Evolutionary conservation across 2,329 filamentous ascomycete genomes (phyloP).

Genomic region (Epichloe sibirici): DNA sequence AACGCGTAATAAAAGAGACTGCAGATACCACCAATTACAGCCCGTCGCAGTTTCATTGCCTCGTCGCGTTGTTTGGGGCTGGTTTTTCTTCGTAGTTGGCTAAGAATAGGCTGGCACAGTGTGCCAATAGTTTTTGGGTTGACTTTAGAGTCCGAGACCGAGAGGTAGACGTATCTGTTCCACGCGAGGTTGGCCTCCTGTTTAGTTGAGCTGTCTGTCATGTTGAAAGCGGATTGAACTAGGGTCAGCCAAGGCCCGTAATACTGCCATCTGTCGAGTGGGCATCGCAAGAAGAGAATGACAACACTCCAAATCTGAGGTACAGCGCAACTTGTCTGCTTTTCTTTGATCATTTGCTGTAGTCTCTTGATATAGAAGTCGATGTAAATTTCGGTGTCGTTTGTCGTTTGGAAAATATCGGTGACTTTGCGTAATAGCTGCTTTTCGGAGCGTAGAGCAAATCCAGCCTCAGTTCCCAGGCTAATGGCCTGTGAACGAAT

Average conservation of each 20-base stretch:
- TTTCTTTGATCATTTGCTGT: constrained; percentile 53
- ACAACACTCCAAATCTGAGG: constrained; percentile 85
- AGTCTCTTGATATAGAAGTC: constrained; percentile 58
- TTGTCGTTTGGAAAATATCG: constrained; percentile 44
- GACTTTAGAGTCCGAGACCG: constrained; percentile 52
- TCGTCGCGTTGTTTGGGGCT: constrained; percentile 44
- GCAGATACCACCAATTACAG: constrained; percentile 58
- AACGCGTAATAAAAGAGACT: constrained; percentile 76
- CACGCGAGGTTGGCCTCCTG: constrained; percentile 73
- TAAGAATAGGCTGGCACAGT: constrained; percentile 55
- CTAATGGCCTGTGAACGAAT: constrained; percentile 63
- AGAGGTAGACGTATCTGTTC: constrained; percentile 69
- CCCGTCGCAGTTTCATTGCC: constrained; percentile 33
- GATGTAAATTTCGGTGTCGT: constrained; percentile 49
- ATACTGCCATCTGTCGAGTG: constrained; percentile 56
- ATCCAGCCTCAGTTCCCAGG: constrained; percentile 59
- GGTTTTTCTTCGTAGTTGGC: constrained; percentile 55
- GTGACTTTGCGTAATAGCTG: constrained; percentile 54
- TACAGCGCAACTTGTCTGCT: constrained; percentile 41
- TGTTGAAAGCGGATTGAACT: constrained; percentile 76
- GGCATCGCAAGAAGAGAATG: constrained; percentile 62
- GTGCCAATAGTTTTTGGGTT: constrained; percentile 21
- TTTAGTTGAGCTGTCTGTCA: constrained; percentile 56
- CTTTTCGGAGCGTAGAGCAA: constrained; percentile 55
- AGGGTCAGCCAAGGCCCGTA: constrained; percentile 65